These are phyloP conservation scores for Gamarada debralockiae DNA, from an alignment of 495 filamentous ascomycete species.

Conservation along the genomic window DNA sequence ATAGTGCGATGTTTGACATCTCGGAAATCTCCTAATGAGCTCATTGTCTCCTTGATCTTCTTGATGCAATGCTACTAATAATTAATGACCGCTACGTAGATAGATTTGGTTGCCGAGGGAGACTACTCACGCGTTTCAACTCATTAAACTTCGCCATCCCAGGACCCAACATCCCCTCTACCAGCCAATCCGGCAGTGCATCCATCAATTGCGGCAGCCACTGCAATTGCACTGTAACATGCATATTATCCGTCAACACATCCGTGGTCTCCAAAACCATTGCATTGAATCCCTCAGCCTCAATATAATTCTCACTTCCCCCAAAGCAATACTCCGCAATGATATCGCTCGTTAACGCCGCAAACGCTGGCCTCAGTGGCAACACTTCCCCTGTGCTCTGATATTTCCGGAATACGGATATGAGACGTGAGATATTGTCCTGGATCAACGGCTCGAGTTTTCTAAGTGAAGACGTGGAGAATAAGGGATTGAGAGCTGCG, in stretches of 20 bases:
- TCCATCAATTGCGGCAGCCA: conserved; percentile 13
- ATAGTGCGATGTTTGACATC: not conserved
- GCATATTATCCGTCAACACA: not conserved
- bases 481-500: conserved; percentile 39
- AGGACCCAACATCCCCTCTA: not conserved
- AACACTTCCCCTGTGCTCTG: not conserved
- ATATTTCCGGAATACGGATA: not conserved
- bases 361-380: conserved; percentile 1
- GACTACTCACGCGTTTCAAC: not conserved
- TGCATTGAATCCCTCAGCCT: conserved; percentile 12
- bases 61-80: not conserved
- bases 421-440: conserved; percentile 15
- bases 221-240: conserved; percentile 9
- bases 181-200: conserved; percentile 12
- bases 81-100: not conserved
- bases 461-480: conserved; percentile 42
- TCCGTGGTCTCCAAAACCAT: conserved; percentile 7
- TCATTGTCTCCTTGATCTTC: conserved; percentile 1
- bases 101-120: not conserved
- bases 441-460: conserved; percentile 42
- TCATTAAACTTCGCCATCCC: conserved; percentile 10
- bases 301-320: conserved; percentile 14
- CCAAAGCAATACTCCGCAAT: conserved; percentile 9
- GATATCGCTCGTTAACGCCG: conserved; percentile 14
- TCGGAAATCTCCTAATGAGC: too few relatives aligned